phyloP scores from a whole-genome alignment of 495 filamentous ascomycete species.

The Massariosphaeria phaeospora region DNA sequence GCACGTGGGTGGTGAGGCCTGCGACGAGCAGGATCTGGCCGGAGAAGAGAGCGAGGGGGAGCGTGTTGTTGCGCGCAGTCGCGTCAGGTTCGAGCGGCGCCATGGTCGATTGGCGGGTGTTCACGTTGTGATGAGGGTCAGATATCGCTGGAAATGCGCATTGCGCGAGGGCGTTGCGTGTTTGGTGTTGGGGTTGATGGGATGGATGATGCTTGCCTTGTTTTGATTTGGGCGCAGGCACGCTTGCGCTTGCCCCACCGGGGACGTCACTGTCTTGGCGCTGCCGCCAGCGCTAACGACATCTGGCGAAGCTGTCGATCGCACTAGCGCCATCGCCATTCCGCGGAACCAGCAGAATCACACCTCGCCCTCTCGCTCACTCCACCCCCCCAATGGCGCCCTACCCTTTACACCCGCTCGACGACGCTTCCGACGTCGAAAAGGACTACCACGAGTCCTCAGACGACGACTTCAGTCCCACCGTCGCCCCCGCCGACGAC shows the following conservation, averaged over 20 bases:
- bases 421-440: constrained; percentile 21
- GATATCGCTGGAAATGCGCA: neutral
- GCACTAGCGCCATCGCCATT: no score
- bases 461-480: constrained; percentile 36
- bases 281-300: neutral
- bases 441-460: constrained; percentile 30
- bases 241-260: neutral
- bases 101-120: constrained; percentile 20
- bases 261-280: constrained; percentile 10
- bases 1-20: constrained; percentile 41
- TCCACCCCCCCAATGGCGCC: constrained; percentile 7
- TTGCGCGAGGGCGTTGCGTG: neutral
- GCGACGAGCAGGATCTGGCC: constrained; percentile 38
- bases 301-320: neutral
- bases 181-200: neutral
- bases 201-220: neutral
- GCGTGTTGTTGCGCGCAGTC: constrained; percentile 35
- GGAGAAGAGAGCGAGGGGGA: constrained; percentile 41
- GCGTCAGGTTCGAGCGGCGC: constrained; percentile 30
- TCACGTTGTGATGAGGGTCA: neutral
- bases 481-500: constrained; percentile 33
- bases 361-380: neutral
- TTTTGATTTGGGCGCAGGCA: constrained; percentile 8
- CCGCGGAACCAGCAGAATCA: no score
- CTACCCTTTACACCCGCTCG: constrained; percentile 1